Evolutionary conservation across 2,329 filamentous ascomycete genomes (phyloP).

Genomic region (Pseudocercospora vitis): DNA sequence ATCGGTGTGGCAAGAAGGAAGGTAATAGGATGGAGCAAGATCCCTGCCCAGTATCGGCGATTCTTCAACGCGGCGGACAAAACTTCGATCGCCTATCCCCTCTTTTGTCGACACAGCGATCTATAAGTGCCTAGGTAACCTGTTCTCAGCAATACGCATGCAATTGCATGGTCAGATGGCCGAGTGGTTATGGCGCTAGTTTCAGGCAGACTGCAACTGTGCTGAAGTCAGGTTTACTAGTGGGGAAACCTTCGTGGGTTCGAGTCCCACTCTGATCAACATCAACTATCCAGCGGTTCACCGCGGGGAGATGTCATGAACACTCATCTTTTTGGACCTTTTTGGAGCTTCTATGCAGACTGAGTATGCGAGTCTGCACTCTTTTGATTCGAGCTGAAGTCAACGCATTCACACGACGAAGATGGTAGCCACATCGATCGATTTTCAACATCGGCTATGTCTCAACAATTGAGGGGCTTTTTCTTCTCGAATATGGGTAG

Average conservation of each 20-base stretch:
- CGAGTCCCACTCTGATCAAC: constrained; percentile 30
- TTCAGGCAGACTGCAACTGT: constrained; percentile 25
- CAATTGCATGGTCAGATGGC: constrained; percentile 16
- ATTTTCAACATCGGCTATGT: neutral
- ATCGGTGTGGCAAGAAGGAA: too few relatives aligned
- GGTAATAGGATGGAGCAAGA: too few relatives aligned
- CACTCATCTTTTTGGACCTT: neutral
- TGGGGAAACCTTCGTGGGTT: constrained; percentile 32
- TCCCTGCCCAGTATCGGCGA: neutral
- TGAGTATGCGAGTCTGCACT: too few relatives aligned
- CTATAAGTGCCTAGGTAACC: neutral
- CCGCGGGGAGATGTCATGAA: constrained; percentile 3
- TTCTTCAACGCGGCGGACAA: neutral
- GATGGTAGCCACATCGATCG: too few relatives aligned
- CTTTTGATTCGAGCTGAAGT: too few relatives aligned
- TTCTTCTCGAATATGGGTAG: neutral
- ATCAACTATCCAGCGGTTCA: neutral
- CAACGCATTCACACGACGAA: too few relatives aligned
- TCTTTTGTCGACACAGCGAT: neutral
- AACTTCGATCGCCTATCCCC: neutral
- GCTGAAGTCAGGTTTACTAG: constrained; percentile 28
- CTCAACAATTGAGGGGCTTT: neutral
- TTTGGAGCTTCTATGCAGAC: neutral
- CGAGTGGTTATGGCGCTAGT: constrained; percentile 32
- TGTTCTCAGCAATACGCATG: constrained; percentile 1